Conservation (phyloP, 306 rosid genomes). For the Medicago ruthenica region DNA sequence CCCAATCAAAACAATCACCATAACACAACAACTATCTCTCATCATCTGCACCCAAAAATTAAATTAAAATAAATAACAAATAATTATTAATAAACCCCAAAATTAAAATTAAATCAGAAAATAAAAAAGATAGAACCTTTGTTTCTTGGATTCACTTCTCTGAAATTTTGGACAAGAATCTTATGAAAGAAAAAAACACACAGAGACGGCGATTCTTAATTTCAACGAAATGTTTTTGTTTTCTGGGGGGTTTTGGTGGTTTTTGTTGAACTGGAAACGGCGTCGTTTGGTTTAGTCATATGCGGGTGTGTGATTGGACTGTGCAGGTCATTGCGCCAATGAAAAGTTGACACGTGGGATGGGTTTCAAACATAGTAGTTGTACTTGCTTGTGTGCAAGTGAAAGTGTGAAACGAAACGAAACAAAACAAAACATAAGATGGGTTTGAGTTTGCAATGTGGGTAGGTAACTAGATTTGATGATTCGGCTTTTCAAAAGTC, state of each 20-base stretch:
- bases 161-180: not conserved
- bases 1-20: slow-evolving; percentile 44
- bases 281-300: slow-evolving; percentile 32
- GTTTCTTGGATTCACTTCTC: slow-evolving; percentile 6
- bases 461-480: not conserved
- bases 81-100: not conserved
- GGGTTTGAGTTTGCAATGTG: not conserved
- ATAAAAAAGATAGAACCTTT: slow-evolving; percentile 3
- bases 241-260: not conserved
- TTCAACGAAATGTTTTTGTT: slow-evolving; percentile 12
- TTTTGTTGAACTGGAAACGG: slow-evolving; percentile 37
- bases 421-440: not conserved
- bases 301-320: slow-evolving; percentile 38
- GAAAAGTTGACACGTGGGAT: slow-evolving; percentile 1
- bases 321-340: slow-evolving; percentile 37
- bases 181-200: not conserved
- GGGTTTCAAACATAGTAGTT: not conserved
- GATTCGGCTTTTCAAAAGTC: not conserved
- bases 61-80: too few relatives aligned
- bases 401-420: not conserved
- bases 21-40: not conserved
- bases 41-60: slow-evolving; percentile 5
- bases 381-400: not conserved
- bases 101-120: not conserved
- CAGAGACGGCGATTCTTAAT: not conserved